These are phyloP conservation scores for Penicillium maclennaniae DNA, from an alignment of 495 filamentous ascomycete species.

Conservation along the genomic window DNA sequence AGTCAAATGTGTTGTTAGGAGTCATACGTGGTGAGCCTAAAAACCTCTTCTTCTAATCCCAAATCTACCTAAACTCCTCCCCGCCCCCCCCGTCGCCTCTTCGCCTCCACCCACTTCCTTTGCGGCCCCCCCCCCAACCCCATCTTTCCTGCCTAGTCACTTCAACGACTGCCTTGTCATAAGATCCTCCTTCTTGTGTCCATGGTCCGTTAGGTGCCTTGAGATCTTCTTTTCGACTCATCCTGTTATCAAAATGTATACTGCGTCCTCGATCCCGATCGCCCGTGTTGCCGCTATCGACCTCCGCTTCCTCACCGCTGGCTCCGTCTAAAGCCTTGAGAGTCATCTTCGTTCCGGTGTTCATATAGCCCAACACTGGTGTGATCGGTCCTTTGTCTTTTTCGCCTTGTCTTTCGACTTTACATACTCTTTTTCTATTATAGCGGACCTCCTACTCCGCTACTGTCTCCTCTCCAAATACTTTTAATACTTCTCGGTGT, in stretches of 20 bases:
- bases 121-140: neutral
- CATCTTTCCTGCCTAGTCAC: conserved; percentile 11
- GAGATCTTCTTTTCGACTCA: neutral
- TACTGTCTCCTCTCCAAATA: neutral
- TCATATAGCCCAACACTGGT: conserved; percentile 21
- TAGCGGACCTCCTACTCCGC: neutral
- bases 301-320: conserved; percentile 16
- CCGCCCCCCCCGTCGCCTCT: conserved; percentile 1
- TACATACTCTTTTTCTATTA: neutral
- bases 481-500: conserved; percentile 9
- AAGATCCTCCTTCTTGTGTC: conserved; percentile 13
- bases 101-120: neutral
- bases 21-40: conserved; percentile 15
- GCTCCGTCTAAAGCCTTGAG: conserved; percentile 16
- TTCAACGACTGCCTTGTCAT: conserved; percentile 21
- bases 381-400: conserved; percentile 22
- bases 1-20: conserved; percentile 6
- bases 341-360: conserved; percentile 18
- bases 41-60: conserved; percentile 6
- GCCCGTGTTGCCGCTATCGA: conserved; percentile 25
- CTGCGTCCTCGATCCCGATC: conserved; percentile 26
- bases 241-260: conserved; percentile 30
- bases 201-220: conserved; percentile 25
- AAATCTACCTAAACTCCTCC: neutral
- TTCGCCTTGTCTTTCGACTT: neutral